Base-by-base conservation (phyloP, 2,329 filamentous ascomycete species). In the Hypocreales sp. region DNA sequence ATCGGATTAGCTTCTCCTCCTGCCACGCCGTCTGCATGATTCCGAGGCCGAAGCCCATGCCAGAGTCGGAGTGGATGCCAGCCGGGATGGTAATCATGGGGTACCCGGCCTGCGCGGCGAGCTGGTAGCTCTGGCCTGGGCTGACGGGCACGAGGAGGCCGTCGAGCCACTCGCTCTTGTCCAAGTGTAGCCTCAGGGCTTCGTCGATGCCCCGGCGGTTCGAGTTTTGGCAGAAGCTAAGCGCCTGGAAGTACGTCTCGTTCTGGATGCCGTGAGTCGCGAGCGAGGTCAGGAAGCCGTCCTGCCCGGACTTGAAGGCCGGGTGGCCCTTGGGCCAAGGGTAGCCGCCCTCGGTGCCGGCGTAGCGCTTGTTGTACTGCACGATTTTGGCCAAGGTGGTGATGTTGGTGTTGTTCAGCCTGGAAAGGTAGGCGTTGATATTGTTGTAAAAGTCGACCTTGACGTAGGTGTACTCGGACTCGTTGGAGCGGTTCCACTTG, bases 51-150 rank as follows among this genome's bases (percentile, higher is more conserved):
- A 71, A 72, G 0, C 69, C 69, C 65, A 76, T 72, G 6, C 68
- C 67, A 3, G 50, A 54, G 4, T 60, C 64, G 9, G 45, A 50
- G 36, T 65, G 57, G 5, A 70, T 53, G 2, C 72, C 72, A 0
- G 63, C 72, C 0, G 79, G 79, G 1, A 84, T 44, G 0, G 77
- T 80, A 27, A 83, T 59, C 42, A 79, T 62, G 0, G 78, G 79
- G 42, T 83, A 84, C 0, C 78, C 77, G 5, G 79, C 79, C 50
- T 83, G 76, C 0, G 79, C 79, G 1, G 76, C 72, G 32, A 80
- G 67, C 48, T 80, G 71, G 35, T 71, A 71, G 4, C 67, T 67
- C 45, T 79, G 73, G 0, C 64, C 77, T 4, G 77, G 72, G 40
- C 78, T 70, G 0, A 75, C 60, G 5, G 78, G 78, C 0, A 80